Base-by-base conservation (phyloP, 2,329 filamentous ascomycete genomes). In the Cercospora sp. region DNA sequence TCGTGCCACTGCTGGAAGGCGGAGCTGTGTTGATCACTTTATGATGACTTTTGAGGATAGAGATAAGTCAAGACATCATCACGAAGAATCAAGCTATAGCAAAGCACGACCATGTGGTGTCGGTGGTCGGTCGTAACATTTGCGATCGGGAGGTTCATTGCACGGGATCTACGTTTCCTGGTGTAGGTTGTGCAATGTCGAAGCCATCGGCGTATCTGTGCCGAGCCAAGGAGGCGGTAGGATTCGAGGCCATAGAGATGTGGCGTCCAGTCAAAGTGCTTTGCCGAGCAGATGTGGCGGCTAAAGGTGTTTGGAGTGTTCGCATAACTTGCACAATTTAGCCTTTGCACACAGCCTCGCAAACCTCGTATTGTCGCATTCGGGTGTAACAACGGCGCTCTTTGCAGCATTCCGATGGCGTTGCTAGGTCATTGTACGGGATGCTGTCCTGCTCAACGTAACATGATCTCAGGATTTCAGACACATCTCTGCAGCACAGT, bases 191-290 rank as follows among this genome's bases (percentile, higher is more conserved):
- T 63, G 61, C 61, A 57, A 24, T 49, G 28, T 32, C 28, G n/a
- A 55, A 37, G 61, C 61, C 61, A 63, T 63, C 61, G 61, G 28
- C 28, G 24, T 30, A 16, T 21, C 21, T 37, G n/a, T 55, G 61
- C 61, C 61, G 43, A 30, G 18, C 43, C 43, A 12, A 34, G 16
- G 13, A 10, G 18, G 4, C 40, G 61, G 45, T 24, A 55, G 43
- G 45, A 63, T 61, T 34, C 28, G 32, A 55, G 13, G 61, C 61
- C 61, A 55, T 40, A 28, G 2, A 18, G 26, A 16, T 55, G 66
- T 67, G 66, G 66, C 66, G 66, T 67, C 66, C 66, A 67, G 53
- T 64, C 26, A 67, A 49, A 63, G 49, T 21, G 24, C 43, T 55
- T 55, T 9, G 18, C 40, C 26, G 21, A 12, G 32, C 21, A 45